Evolutionary conservation across 148 eudicot species (phyloP), one percentile per base, ranked within the genome.

Genomic region (Suaeda aralocaspica): DNA sequence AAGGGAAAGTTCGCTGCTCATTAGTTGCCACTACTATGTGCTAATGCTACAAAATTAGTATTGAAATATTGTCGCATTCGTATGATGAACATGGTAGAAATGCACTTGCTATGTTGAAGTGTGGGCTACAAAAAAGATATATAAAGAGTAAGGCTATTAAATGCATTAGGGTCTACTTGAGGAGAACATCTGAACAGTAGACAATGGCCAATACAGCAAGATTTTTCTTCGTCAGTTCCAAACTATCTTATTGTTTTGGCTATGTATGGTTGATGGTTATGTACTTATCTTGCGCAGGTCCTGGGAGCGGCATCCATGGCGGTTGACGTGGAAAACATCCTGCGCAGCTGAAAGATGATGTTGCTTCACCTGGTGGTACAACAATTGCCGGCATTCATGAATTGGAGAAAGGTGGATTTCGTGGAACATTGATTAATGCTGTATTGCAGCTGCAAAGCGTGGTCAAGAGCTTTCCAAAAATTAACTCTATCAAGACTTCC

Each of bases 381-480:
- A 95, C 97, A 56, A 91, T 91, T 48, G 96, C 93, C 2, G 97
- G 99, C 70, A 81, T 94, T 72, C 97, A 94, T 52, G 97, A 94
- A 76, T 62, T 94, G 82, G 99, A 89, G 83, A 94, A 89, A 84
- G 83, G 84, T 33, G 93, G 96, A 16, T 87, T 85, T 70, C 93
- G 99, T 46, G 99, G 90, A 59, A 85, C 79, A 45, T 68, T 95
- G 69, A 95, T 95, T 96, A 95, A 95, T 74, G 97, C 97, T 18
- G 96, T 91, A 22, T 91, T 95, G 86, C 97, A 52, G 96, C 96
- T 39, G 83, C 93, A 44, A 85, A 89, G 29, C 91, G 93, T 51
- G 79, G 91, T 48, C 48, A 36, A 58, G 96, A 95, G 39, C 86
- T 91, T 64, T 91, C 97, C 39, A 74, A 74, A 76, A 82, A 52